Conservation (phyloP, 1,139 yeast genomes). For the Magnusiomyces magnusii region DNA sequence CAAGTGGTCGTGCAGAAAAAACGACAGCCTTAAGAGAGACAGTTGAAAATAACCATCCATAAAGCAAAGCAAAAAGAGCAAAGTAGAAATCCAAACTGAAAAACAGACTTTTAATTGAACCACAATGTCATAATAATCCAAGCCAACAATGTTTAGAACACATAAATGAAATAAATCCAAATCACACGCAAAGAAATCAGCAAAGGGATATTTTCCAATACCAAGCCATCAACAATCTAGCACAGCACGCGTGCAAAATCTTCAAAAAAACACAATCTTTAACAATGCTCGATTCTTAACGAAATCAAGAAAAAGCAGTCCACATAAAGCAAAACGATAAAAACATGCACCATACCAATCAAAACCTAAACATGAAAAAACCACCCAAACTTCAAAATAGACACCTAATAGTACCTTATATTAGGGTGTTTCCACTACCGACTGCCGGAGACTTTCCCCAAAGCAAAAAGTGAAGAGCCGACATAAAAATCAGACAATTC, state of each 20-base stretch:
- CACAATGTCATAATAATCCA: no score
- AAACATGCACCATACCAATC: not conserved
- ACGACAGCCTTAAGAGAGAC: not conserved
- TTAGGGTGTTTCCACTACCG: constrained; percentile 9
- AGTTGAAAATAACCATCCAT: not conserved
- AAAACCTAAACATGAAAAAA: no score
- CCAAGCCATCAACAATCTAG: not conserved
- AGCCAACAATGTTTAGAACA: no score
- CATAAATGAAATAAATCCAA: not conserved
- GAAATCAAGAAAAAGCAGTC: not conserved
- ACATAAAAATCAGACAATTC: not conserved
- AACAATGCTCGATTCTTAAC: not conserved
- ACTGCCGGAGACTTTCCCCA: constrained; percentile 11
- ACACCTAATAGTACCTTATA: constrained; percentile 6
- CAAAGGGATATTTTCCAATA: not conserved
- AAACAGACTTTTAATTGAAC: no score
- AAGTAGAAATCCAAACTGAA: not conserved
- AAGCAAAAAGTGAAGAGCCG: not conserved
- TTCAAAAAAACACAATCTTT: no score
- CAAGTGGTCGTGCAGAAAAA: not conserved
- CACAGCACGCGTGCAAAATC: not conserved
- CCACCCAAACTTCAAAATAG: no score
- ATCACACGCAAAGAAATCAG: not conserved
- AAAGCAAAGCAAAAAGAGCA: not conserved
- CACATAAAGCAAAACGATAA: not conserved